A percentile compares a stretch with the other conserved stretches of the same genome.
phyloP scores from a whole-genome alignment of 495 filamentous ascomycete genomes.

The Hypoxylon crocopeplum region DNA sequence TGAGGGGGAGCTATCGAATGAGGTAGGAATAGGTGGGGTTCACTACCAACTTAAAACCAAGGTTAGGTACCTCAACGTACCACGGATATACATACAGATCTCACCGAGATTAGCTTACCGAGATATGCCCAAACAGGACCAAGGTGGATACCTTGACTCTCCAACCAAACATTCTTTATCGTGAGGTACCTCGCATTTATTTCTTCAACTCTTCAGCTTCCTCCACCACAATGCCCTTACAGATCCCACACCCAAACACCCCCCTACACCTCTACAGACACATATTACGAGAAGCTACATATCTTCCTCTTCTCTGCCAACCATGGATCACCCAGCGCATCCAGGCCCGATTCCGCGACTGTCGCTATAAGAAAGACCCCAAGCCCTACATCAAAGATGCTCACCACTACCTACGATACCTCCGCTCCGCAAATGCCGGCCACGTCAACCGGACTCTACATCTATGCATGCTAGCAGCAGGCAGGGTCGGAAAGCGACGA shows the following conservation, averaged over 20 bases:
- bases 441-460: conserved; percentile 65
- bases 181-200: no score
- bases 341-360: conserved; percentile 60
- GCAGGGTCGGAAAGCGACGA: conserved; percentile 72
- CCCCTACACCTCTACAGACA: conserved; percentile 73
- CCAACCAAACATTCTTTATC: no score
- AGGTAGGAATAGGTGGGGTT: conserved; percentile 1
- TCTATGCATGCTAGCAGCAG: conserved; percentile 73
- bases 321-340: conserved; percentile 64
- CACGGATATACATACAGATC: no score
- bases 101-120: no score
- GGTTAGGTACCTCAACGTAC: no score
- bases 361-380: conserved; percentile 14
- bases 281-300: conserved; percentile 82
- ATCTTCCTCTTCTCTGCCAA: conserved; percentile 75
- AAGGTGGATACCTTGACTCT: no score
- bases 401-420: conserved; percentile 43
- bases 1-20: conserved; percentile 14
- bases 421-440: conserved; percentile 62
- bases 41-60: no score
- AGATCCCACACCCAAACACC: conserved; percentile 46
- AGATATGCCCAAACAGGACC: no score
- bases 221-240: conserved; percentile 27
- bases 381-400: conserved; percentile 37
- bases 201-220: not conserved